phyloP scores from a whole-genome alignment of 1,139 yeast species.

The Taiozyma sp. region DNA sequence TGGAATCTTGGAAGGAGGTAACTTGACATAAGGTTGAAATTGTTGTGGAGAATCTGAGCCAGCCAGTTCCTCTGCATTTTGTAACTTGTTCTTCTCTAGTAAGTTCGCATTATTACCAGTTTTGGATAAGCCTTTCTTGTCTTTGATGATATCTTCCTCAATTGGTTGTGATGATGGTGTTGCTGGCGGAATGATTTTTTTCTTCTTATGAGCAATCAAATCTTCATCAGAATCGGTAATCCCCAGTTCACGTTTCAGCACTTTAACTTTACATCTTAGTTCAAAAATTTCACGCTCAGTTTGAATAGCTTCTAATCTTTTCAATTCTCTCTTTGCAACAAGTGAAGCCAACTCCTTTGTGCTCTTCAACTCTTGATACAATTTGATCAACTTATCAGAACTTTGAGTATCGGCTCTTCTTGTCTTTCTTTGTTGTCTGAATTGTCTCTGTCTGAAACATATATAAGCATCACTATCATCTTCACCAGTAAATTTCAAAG shows the following conservation, averaged over 20 bases:
- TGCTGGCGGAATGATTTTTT: slow-evolving; percentile 37
- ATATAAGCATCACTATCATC: slow-evolving; percentile 95
- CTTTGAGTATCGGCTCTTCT: slow-evolving; percentile 91
- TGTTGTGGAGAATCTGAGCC: slow-evolving; percentile 21
- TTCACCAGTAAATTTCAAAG: slow-evolving; percentile 73
- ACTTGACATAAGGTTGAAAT: slow-evolving; percentile 74
- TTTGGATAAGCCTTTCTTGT: slow-evolving; percentile 20
- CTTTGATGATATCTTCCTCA: slow-evolving; percentile 14
- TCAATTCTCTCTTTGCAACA: slow-evolving; percentile 70
- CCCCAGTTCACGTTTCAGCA: slow-evolving; percentile 66
- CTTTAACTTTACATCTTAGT: slow-evolving; percentile 65
- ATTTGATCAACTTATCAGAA: slow-evolving; percentile 71
- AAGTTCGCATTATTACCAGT: slow-evolving; percentile 23
- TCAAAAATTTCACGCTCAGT: slow-evolving; percentile 62
- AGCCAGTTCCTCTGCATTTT: slow-evolving; percentile 14
- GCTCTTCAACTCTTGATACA: slow-evolving; percentile 71
- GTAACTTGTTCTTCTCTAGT: slow-evolving; percentile 13
- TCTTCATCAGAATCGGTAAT: slow-evolving; percentile 84
- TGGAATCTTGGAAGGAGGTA: slow-evolving; percentile 89
- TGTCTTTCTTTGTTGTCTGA: slow-evolving; percentile 93
- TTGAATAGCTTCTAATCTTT: slow-evolving; percentile 51
- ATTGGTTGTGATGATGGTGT: neutral
- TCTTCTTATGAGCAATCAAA: slow-evolving; percentile 73
- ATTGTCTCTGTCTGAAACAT: slow-evolving; percentile 93
- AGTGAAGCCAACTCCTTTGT: slow-evolving; percentile 67